Evolutionary conservation across 2,329 filamentous ascomycete species (phyloP).

Genomic region (Gyromitra esculenta): DNA sequence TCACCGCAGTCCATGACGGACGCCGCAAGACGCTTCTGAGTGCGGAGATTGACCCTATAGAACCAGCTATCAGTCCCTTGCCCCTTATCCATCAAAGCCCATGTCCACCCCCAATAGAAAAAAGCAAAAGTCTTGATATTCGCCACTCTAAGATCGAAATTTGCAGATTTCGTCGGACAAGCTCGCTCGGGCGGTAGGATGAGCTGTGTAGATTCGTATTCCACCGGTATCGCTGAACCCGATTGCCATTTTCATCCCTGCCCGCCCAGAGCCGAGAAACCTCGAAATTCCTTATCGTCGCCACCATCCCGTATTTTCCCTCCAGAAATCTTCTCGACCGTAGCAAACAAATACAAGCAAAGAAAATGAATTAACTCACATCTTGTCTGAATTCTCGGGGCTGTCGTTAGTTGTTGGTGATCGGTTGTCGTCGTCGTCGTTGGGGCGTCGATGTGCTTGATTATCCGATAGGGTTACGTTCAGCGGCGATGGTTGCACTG

Average conservation of each 20-base stretch:
- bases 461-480: slow-evolving; percentile 37
- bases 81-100: not conserved
- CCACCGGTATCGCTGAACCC: not conserved
- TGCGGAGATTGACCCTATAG: slow-evolving; percentile 96
- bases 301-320: not conserved
- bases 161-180: not conserved
- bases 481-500: slow-evolving; percentile 20
- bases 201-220: not conserved
- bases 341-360: slow-evolving; percentile 26
- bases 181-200: not conserved
- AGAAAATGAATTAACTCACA: slow-evolving; percentile 49
- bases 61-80: slow-evolving; percentile 15
- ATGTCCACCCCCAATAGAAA: slow-evolving; percentile 7
- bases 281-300: not conserved
- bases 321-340: not conserved
- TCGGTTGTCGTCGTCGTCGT: slow-evolving; percentile 47
- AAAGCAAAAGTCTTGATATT: slow-evolving; percentile 9
- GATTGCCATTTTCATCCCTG: not conserved
- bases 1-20: slow-evolving; percentile 98
- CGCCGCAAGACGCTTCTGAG: slow-evolving; percentile 99
- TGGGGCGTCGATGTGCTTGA: slow-evolving; percentile 25
- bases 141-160: not conserved
- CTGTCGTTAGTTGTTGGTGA: slow-evolving; percentile 42
- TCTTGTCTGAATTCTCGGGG: slow-evolving; percentile 45
- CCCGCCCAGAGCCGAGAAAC: not conserved